Conservation (phyloP, 139 green algal species). For the Gonium pectorale region DNA sequence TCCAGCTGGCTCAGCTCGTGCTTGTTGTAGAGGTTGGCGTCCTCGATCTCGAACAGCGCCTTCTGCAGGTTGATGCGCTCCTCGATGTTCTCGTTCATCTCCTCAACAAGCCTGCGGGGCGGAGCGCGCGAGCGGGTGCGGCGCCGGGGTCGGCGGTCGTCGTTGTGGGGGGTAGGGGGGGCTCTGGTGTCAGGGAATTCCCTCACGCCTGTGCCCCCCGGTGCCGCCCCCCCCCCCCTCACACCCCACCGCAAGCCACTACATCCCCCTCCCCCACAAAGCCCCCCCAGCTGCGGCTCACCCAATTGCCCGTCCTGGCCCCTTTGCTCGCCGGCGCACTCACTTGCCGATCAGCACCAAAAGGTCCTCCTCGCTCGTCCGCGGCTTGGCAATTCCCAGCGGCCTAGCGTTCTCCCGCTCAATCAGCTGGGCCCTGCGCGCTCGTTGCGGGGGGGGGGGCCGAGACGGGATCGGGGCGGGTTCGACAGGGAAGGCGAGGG, state of each 20-base stretch:
- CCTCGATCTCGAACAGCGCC: slow-evolving; percentile 85
- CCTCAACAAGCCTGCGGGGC: slow-evolving; percentile 40
- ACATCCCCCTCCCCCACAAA: neutral
- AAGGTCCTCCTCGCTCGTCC: slow-evolving; percentile 38
- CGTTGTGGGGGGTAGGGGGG: too few species aligned
- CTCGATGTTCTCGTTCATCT: slow-evolving; percentile 85
- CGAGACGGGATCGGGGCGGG: neutral
- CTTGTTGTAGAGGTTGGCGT: slow-evolving; percentile 77
- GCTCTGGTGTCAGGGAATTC: neutral
- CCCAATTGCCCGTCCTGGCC: neutral
- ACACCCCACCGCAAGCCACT: neutral
- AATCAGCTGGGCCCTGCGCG: slow-evolving; percentile 17
- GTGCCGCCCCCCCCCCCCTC: neutral
- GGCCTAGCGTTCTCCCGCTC: slow-evolving; percentile 16
- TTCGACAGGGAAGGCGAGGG: neutral
- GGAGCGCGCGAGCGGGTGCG: neutral
- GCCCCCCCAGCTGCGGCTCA: neutral
- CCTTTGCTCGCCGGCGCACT: neutral
- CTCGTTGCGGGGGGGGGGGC: neutral
- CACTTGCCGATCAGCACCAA: slow-evolving; percentile 53
- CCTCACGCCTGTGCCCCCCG: neutral
- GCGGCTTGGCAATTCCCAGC: slow-evolving; percentile 1
- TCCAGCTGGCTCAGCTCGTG: slow-evolving; percentile 66
- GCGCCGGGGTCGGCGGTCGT: too few species aligned
- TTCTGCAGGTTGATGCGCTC: slow-evolving; percentile 88